Evolutionary conservation across 352 stramenopile species (phyloP).

Genomic region (Pythium folliculosum): DNA sequence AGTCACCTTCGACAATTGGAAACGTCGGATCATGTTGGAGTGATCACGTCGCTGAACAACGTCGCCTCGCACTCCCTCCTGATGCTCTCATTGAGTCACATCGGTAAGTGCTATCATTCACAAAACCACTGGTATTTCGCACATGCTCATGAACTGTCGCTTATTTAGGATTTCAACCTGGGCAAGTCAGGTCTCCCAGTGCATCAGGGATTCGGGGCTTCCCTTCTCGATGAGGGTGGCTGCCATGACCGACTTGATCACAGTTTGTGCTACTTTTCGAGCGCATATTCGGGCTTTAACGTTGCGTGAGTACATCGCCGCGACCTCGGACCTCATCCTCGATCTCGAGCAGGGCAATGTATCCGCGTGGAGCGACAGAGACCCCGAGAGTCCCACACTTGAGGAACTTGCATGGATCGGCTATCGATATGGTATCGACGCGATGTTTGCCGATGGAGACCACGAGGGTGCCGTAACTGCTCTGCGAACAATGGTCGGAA

Average conservation of each 20-base stretch:
- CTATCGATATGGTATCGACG: slow-evolving; percentile 21
- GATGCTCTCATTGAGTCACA: background rate
- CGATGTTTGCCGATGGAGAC: slow-evolving; percentile 14
- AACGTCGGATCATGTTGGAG: slow-evolving; percentile 8
- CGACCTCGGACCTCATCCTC: slow-evolving; percentile 14
- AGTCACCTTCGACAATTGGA: background rate
- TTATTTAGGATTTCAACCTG: background rate
- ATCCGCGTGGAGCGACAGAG: background rate
- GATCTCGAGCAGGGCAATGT: background rate
- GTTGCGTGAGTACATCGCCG: background rate
- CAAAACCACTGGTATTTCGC: background rate
- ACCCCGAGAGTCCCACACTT: background rate
- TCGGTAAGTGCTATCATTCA: background rate
- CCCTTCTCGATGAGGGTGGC: slow-evolving; percentile 3
- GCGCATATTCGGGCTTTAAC: background rate
- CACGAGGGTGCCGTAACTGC: slow-evolving; percentile 8
- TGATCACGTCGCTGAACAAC: background rate
- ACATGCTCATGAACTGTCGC: background rate
- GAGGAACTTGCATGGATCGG: slow-evolving; percentile 23
- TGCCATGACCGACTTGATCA: slow-evolving; percentile 17
- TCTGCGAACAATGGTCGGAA: slow-evolving; percentile 20
- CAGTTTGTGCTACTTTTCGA: slow-evolving; percentile 4
- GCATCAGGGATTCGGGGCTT: background rate
- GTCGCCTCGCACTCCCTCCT: background rate
- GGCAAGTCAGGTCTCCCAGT: background rate